A percentile compares a stretch with the other conserved stretches of the same genome.
Evolutionary conservation across 2,329 filamentous ascomycete genomes (phyloP).

Genomic region (Ilyonectria robusta): DNA sequence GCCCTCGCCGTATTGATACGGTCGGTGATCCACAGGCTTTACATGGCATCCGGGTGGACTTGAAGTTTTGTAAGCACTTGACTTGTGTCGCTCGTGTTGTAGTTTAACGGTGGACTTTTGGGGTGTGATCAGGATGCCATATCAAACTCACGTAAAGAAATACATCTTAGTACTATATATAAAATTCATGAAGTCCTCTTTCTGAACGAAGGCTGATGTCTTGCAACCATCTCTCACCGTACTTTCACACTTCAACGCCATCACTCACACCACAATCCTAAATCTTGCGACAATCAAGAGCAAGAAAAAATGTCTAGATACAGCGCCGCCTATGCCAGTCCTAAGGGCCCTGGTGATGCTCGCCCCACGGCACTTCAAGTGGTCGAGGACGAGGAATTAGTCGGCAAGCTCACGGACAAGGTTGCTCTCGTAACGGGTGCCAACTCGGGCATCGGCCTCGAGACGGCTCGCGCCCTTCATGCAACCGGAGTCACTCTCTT

Average conservation of each 20-base stretch:
- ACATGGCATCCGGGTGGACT: background rate
- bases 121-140: background rate
- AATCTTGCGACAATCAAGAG: background rate
- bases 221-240: background rate
- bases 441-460: conserved; percentile 3
- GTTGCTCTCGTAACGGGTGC: conserved; percentile 1
- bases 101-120: background rate
- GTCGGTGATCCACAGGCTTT: background rate
- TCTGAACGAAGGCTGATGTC: background rate
- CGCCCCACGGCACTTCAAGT: background rate
- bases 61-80: background rate
- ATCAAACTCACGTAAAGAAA: background rate
- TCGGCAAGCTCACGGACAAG: background rate
- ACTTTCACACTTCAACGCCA: background rate
- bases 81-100: background rate
- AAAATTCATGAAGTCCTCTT: background rate
- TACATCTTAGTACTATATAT: background rate
- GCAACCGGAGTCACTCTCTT: background rate
- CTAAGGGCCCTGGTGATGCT: background rate
- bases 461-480: conserved; percentile 3
- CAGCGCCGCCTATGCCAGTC: background rate
- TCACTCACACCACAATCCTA: background rate
- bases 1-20: background rate
- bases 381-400: background rate
- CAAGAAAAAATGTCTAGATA: conserved; percentile 1